phyloP scores from a whole-genome alignment of 1,284 basidiomycete species.

The Naganishia cerealis region DNA sequence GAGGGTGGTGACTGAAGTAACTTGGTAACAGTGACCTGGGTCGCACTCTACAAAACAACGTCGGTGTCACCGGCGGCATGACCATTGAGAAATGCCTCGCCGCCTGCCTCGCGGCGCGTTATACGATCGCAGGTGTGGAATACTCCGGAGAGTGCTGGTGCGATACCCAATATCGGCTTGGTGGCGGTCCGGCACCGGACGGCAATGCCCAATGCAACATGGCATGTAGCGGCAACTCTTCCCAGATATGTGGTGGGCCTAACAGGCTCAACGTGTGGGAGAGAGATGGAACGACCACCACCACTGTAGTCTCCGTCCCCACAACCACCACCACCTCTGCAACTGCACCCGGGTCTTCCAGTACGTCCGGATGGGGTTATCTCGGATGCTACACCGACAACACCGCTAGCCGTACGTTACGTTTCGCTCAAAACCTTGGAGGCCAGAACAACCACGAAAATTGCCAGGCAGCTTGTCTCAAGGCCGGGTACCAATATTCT shows the following conservation, averaged over 20 bases:
- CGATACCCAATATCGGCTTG: slow-evolving; percentile 60
- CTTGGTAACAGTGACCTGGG: background rate
- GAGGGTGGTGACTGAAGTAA: background rate
- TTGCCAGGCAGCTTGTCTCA: slow-evolving; percentile 38
- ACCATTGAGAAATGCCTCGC: slow-evolving; percentile 60
- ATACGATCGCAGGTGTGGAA: slow-evolving; percentile 59
- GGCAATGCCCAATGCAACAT: slow-evolving; percentile 58
- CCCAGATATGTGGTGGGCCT: background rate
- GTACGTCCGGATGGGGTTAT: slow-evolving; percentile 3
- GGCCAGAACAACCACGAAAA: slow-evolving; percentile 37
- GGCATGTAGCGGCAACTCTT: slow-evolving; percentile 4
- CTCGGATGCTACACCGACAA: slow-evolving; percentile 13
- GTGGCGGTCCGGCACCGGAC: slow-evolving; percentile 59
- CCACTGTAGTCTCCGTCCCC: slow-evolving; percentile 7
- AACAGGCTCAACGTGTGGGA: background rate
- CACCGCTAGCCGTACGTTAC: background rate
- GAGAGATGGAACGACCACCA: background rate
- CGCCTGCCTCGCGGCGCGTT: slow-evolving; percentile 56
- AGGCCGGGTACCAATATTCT: slow-evolving; percentile 28
- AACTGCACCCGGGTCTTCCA: background rate
- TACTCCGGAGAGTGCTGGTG: slow-evolving; percentile 65
- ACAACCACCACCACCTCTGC: slow-evolving; percentile 22
- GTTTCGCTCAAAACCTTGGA: background rate
- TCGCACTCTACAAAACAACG: slow-evolving; percentile 37
- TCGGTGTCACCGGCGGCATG: slow-evolving; percentile 54